Evolutionary conservation across 306 rosid species (phyloP), one percentile per base, ranked within the genome.

Genomic region (Rosa lucieae): DNA sequence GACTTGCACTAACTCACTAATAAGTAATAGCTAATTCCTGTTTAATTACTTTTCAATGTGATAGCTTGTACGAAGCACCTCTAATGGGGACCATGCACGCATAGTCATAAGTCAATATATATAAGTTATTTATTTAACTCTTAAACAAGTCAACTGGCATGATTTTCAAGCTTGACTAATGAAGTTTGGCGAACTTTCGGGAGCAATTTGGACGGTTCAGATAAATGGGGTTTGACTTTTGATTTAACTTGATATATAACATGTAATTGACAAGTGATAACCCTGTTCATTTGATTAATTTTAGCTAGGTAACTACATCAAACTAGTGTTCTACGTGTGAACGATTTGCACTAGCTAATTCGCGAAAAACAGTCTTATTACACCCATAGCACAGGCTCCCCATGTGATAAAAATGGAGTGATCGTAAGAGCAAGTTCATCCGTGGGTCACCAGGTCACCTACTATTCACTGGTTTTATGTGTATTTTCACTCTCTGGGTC

Each of bases 111-210:
- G 91, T 92, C 92, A 89, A 65, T 35, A 65, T 12, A 59, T 32
- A 85, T 73, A 59, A 52, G 44, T 68, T 53, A 63, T 80, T 68
- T 70, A 70, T 80, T 74, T 77, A 84, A 69, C 77, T 52, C 56
- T 49, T 70, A 46, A 11, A 68, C 3, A 82, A 82, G 91, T 92
- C 92, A 88, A 81, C 81, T 32, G 76, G 42, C 81, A 88, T 88
- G 72, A 88, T 86, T 76, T 82, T 80, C 74, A 78, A 75, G 87
- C 59, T 84, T 89, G 92, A 90, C 91, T 77, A 76, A n/a, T 15
- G 59, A 21, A 42, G 56, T 75, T n/a, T 65, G 67, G 42, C 72
- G 18, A 79, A 73, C 82, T 79, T 74, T 66, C 77, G 3, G 43
- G 73, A 70, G 82, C 89, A 83, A 79, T 75, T 84, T 71, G 63